phyloP scores from a whole-genome alignment of 1,139 yeast species.

The Candida frijolesensis region DNA sequence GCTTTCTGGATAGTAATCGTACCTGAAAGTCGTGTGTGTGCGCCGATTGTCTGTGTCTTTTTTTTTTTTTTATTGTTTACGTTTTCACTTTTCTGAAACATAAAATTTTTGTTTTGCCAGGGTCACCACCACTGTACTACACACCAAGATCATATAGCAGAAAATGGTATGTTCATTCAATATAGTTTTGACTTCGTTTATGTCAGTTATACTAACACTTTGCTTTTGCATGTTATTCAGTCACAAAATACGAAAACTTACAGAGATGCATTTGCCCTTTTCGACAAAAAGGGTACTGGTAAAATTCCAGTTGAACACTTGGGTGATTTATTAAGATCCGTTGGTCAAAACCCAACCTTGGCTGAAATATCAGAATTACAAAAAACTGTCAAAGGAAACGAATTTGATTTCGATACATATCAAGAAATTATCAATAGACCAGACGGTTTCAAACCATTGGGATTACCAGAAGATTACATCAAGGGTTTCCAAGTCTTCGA shows the following conservation, averaged over 20 bases:
- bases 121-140: background rate
- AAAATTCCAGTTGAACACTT: constrained; percentile 83
- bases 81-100: constrained; percentile 1
- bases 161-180: constrained; percentile 4
- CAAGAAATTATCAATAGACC: constrained; percentile 81
- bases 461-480: constrained; percentile 95
- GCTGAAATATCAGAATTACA: constrained; percentile 83
- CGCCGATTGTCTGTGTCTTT: background rate
- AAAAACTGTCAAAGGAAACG: constrained; percentile 43
- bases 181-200: background rate
- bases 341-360: constrained; percentile 97
- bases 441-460: constrained; percentile 85
- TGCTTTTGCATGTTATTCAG: constrained; percentile 27
- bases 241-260: constrained; percentile 67
- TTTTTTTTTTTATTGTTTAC: constrained; percentile 5
- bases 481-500: constrained; percentile 98
- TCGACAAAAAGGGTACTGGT: constrained; percentile 96
- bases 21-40: background rate
- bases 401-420: constrained; percentile 76
- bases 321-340: constrained; percentile 94
- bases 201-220: constrained; percentile 11
- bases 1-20: background rate
- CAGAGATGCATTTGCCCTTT: constrained; percentile 96
- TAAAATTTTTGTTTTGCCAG: background rate
- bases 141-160: background rate